These are phyloP conservation scores for Salix arbutifolia DNA, from an alignment of 345 rosid genomes.

Conservation along the genomic window DNA sequence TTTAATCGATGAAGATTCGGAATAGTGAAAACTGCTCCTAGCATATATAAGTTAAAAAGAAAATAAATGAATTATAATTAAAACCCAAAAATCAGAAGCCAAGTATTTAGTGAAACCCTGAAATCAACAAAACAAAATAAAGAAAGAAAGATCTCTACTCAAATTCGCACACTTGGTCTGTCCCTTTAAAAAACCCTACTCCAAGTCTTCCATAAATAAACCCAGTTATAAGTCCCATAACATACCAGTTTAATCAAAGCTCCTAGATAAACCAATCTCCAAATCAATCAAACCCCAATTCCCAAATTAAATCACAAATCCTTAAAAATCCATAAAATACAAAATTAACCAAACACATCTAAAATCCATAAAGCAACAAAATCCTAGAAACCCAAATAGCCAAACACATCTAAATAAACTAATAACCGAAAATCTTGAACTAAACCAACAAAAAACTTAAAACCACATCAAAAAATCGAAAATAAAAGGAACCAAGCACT, in stretches of 20 bases:
- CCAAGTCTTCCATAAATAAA: too few species aligned
- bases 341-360: not conserved
- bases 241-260: not conserved
- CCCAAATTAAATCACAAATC: not conserved
- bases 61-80: too few species aligned
- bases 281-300: not conserved
- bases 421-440: not conserved
- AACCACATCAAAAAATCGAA: not conserved
- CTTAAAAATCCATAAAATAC: not conserved
- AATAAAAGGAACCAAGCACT: conserved; percentile 5
- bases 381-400: not conserved
- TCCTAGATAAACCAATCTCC: not conserved
- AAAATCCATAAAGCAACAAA: not conserved
- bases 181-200: too few species aligned
- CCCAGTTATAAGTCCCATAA: too few species aligned
- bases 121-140: too few species aligned
- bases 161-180: too few species aligned
- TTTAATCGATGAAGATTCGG: too few species aligned
- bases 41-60: too few species aligned
- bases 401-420: not conserved
- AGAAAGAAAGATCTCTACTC: too few species aligned
- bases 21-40: too few species aligned
- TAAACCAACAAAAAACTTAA: not conserved
- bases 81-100: too few species aligned
- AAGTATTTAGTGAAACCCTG: too few species aligned